Evolutionary conservation across 2,329 filamentous ascomycete species (phyloP), one percentile per base, ranked within the genome.

Genomic region (Diaporthe sp.): DNA sequence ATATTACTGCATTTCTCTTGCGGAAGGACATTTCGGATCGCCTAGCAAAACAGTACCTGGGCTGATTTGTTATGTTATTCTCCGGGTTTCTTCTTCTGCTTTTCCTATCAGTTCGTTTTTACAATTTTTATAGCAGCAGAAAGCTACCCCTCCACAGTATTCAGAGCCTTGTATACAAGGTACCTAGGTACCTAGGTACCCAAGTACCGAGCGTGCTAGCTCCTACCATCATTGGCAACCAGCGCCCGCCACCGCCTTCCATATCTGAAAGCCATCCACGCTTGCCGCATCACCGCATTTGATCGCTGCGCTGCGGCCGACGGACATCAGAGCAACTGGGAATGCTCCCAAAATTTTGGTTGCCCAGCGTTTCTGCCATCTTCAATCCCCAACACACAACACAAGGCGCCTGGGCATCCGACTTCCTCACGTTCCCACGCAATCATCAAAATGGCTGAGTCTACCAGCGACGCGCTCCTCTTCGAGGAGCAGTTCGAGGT

Each of bases 401-500:
- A 39, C 34, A 53, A 53, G 44, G 3, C 44, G 25, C 47, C 47
- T 53, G 22, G 7, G 20, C 47, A 53, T 34, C 65, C 22, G 6
- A 25, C 15, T 28, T 7, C 13, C 15, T 51, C 71, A 49, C 60
- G 71, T 28, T 31, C 37, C 25, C 42, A 55, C 65, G 20, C 22
- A 12, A 61, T 44, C 37, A 72, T 47, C 73, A 60, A 9, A 20
- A 89, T 89, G 85, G 82, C 86, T 78, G 85, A 86, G 80, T 88
- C 86, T 79, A 92, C 95, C 85, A 93, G 94, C 80, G 96, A 98
- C 87, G 93, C 96, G 75, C 93, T 97, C 82, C 94, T 98, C 85
- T 98, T 97, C 87, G 95, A 98, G 86, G 95, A 98, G 83, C 93
- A 91, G 81, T 98, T 98, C 90, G 94, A 90, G 77, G 90, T 98